Conservation (phyloP, 805 yeast genomes). For the Ogataea saltuana region DNA sequence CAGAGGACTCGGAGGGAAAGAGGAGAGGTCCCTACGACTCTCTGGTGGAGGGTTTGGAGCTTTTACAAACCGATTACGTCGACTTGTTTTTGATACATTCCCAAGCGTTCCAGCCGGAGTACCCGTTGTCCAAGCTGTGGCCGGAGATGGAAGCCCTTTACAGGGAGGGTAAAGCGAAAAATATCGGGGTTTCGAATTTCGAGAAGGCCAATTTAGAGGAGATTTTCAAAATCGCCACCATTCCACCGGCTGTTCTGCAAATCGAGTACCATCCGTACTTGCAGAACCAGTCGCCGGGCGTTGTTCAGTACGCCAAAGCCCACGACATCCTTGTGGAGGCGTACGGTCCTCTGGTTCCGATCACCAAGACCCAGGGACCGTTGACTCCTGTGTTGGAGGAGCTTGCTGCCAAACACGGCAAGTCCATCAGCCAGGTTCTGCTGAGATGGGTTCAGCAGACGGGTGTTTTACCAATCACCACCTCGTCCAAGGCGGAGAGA, state of each 20-base stretch:
- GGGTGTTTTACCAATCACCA: slow-evolving; percentile 48
- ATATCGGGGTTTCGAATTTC: slow-evolving; percentile 55
- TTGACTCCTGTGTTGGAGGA: slow-evolving; percentile 36
- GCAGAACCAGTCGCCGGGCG: slow-evolving; percentile 59
- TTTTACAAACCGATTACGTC: slow-evolving; percentile 51
- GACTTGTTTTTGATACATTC: slow-evolving; percentile 64
- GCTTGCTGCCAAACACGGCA: slow-evolving; percentile 39
- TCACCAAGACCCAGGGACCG: slow-evolving; percentile 37
- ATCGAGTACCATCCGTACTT: slow-evolving; percentile 66
- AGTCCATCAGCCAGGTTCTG: slow-evolving; percentile 42
- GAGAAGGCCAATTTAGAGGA: slow-evolving; percentile 45
- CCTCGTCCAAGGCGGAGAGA: slow-evolving; percentile 44
- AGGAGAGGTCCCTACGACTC: slow-evolving; percentile 47
- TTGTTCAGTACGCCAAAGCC: slow-evolving; percentile 38
- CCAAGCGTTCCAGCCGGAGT: slow-evolving; percentile 45
- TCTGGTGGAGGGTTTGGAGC: slow-evolving; percentile 45
- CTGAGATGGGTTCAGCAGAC: slow-evolving; percentile 46
- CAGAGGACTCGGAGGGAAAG: slow-evolving; percentile 31
- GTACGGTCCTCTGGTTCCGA: slow-evolving; percentile 48
- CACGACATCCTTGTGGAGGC: slow-evolving; percentile 44
- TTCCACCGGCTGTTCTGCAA: slow-evolving; percentile 60
- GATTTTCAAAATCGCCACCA: slow-evolving; percentile 39
- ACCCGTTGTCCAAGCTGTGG: slow-evolving; percentile 48
- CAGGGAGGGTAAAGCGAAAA: slow-evolving; percentile 52
- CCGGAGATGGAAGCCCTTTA: slow-evolving; percentile 46